phyloP scores from a whole-genome alignment of 306 rosid species.

The Dalbergia cultrata region DNA sequence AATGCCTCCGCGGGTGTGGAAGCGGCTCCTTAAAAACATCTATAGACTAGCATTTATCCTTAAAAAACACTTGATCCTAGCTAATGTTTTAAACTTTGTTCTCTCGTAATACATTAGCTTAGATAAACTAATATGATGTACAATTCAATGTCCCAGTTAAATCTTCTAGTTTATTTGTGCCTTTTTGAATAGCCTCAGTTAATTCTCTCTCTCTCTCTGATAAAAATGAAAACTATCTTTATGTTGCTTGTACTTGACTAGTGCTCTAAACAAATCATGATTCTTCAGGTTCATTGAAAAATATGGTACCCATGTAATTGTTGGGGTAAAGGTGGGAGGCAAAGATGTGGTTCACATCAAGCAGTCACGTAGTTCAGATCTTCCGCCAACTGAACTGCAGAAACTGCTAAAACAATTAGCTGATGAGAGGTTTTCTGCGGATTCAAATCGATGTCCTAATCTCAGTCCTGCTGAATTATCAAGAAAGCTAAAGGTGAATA shows the following conservation, averaged over 20 bases:
- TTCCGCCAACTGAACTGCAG: slow-evolving; percentile 72
- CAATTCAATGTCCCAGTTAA: background rate
- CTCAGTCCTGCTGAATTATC: slow-evolving; percentile 50
- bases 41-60: background rate
- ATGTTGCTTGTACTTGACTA: slow-evolving; percentile 21
- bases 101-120: background rate
- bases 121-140: background rate
- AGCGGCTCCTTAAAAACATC: background rate
- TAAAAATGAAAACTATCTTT: background rate
- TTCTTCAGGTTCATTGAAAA: slow-evolving; percentile 87
- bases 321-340: slow-evolving; percentile 98
- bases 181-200: slow-evolving; percentile 24
- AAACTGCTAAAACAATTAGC: slow-evolving; percentile 77
- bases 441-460: slow-evolving; percentile 48
- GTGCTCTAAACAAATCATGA: slow-evolving; percentile 41
- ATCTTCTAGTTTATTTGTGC: background rate
- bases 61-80: slow-evolving; percentile 9
- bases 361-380: slow-evolving; percentile 71
- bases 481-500: slow-evolving; percentile 62
- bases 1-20: background rate
- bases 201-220: background rate
- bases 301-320: slow-evolving; percentile 89
- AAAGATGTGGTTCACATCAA: slow-evolving; percentile 82
- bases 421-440: slow-evolving; percentile 71
- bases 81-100: slow-evolving; percentile 17